Conservation (phyloP, 2,329 filamentous ascomycete genomes). For the Aspergillus ochraceoroseus region DNA sequence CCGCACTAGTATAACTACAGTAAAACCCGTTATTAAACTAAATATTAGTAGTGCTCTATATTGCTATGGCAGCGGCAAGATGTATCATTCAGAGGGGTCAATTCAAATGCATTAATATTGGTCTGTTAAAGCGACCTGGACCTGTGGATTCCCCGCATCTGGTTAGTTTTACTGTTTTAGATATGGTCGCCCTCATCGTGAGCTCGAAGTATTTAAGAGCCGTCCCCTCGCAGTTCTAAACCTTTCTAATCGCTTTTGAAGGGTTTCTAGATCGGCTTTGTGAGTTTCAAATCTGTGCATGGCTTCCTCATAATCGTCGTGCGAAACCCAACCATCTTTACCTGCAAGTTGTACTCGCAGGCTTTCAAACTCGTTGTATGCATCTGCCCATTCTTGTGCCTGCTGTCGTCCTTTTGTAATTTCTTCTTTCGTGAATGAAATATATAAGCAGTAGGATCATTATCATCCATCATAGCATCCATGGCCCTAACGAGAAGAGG, state of each 20-base stretch:
- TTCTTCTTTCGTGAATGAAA: conserved; percentile 22
- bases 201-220: too few relatives aligned
- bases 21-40: too few relatives aligned
- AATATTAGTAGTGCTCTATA: too few relatives aligned
- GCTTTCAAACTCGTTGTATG: conserved; percentile 19
- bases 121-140: too few relatives aligned
- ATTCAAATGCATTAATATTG: too few relatives aligned
- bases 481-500: conserved; percentile 19
- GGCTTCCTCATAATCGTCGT: conserved; percentile 23
- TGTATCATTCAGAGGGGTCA: too few relatives aligned
- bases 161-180: too few relatives aligned
- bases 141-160: too few relatives aligned
- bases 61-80: too few relatives aligned
- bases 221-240: too few relatives aligned
- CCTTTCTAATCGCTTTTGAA: conserved; percentile 11
- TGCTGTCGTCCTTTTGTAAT: conserved; percentile 17
- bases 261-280: conserved; percentile 6
- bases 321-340: conserved; percentile 28
- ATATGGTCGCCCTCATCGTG: too few relatives aligned
- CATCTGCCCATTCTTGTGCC: conserved; percentile 21
- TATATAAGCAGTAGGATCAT: conserved; percentile 22
- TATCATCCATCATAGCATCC: conserved; percentile 20
- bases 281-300: conserved; percentile 16
- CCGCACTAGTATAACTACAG: too few relatives aligned
- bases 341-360: conserved; percentile 17